Conservation (phyloP, 148 eudicot species). For the Dysphania ambrosioides region DNA sequence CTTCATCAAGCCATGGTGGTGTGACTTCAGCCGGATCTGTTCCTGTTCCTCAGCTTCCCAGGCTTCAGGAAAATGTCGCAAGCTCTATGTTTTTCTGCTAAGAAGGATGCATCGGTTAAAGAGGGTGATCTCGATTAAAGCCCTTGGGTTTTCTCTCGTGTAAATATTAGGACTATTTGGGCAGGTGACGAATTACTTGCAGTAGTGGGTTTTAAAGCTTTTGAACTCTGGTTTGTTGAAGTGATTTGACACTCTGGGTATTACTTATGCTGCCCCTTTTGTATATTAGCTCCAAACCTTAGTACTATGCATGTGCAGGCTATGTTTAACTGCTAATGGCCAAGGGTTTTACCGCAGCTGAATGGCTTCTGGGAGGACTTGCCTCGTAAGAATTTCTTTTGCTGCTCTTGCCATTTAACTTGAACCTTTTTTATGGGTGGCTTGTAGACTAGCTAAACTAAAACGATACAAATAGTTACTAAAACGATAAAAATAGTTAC, state of each 20-base stretch:
- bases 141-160: background rate
- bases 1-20: slow-evolving; percentile 70
- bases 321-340: too few relatives aligned
- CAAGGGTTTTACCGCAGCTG: too few relatives aligned
- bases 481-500: too few relatives aligned
- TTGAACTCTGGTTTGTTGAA: background rate
- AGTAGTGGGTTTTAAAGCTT: background rate
- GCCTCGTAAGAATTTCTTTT: too few relatives aligned
- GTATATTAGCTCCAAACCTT: background rate
- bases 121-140: background rate
- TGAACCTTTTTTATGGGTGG: too few relatives aligned
- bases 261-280: background rate
- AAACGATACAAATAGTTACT: too few relatives aligned
- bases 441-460: too few relatives aligned
- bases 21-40: slow-evolving; percentile 53
- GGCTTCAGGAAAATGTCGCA: slow-evolving; percentile 56
- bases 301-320: background rate
- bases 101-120: too few relatives aligned
- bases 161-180: background rate
- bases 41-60: slow-evolving; percentile 82
- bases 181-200: background rate
- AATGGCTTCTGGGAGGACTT: too few relatives aligned
- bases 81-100: slow-evolving; percentile 88
- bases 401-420: too few relatives aligned
- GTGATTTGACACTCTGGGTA: background rate